Evolutionary conservation across 2,329 filamentous ascomycete species (phyloP).

Genomic region (Colletotrichum lini): DNA sequence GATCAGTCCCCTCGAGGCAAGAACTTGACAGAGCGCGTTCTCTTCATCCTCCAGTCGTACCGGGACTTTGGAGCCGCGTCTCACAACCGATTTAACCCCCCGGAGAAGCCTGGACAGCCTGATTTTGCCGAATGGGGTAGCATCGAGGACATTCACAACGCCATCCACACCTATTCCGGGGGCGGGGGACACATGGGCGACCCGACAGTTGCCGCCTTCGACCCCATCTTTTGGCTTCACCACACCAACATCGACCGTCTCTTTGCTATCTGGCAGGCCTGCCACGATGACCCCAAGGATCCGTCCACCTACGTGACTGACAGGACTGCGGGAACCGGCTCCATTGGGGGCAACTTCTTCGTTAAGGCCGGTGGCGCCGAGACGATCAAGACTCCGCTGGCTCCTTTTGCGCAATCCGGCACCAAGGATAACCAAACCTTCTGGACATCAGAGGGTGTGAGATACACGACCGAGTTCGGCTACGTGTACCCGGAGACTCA

Average conservation of each 20-base stretch:
- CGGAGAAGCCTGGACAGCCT: constrained; percentile 1
- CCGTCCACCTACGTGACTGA: constrained; percentile 35
- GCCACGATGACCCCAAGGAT: constrained; percentile 30
- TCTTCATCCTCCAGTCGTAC: constrained; percentile 39
- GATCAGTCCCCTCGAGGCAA: not conserved
- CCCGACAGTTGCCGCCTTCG: constrained; percentile 71
- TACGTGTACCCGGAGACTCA: constrained; percentile 50
- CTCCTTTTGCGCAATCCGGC: constrained; percentile 45
- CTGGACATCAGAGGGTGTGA: constrained; percentile 49
- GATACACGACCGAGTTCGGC: constrained; percentile 46
- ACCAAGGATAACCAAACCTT: constrained; percentile 40
- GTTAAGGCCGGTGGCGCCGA: constrained; percentile 45
- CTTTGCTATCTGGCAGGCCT: constrained; percentile 38
- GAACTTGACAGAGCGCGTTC: constrained; percentile 40
- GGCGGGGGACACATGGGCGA: constrained; percentile 60
- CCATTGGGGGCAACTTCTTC: constrained; percentile 49
- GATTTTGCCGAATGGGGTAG: constrained; percentile 32
- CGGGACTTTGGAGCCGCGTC: constrained; percentile 30
- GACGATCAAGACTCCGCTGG: constrained; percentile 43
- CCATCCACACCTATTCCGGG: constrained; percentile 52
- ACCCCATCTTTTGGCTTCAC: constrained; percentile 74
- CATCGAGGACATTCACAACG: constrained; percentile 58
- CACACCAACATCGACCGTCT: constrained; percentile 39
- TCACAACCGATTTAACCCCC: constrained; percentile 28
- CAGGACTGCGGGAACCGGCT: not conserved